Conservation (phyloP, 345 rosid genomes). For the Pugionium dolabratum region DNA sequence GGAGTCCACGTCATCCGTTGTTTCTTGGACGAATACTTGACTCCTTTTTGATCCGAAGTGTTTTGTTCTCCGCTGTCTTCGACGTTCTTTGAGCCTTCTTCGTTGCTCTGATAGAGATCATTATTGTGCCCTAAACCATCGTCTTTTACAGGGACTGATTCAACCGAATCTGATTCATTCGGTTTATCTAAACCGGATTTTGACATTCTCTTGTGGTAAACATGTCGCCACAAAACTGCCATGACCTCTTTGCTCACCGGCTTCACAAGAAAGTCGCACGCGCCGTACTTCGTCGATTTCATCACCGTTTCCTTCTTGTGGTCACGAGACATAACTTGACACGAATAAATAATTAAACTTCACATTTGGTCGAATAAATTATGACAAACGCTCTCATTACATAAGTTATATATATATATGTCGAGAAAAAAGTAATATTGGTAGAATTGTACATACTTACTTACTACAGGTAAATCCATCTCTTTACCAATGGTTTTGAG, state of each 20-base stretch:
- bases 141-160: neutral
- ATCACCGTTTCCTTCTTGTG: slow-evolving; percentile 16
- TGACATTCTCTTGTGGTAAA: slow-evolving; percentile 15
- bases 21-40: slow-evolving; percentile 13
- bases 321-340: slow-evolving; percentile 32
- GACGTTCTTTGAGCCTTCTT: slow-evolving; percentile 14
- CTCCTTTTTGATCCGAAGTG: slow-evolving; percentile 1
- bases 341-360: neutral
- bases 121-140: neutral
- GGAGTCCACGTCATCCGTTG: slow-evolving; percentile 31
- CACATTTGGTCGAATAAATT: neutral
- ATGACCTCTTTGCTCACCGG: slow-evolving; percentile 26
- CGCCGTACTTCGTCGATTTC: slow-evolving; percentile 20
- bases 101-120: slow-evolving; percentile 10
- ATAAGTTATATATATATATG: neutral
- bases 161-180: neutral
- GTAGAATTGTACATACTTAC: slow-evolving; percentile 19
- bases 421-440: neutral
- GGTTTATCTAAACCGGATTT: slow-evolving; percentile 15
- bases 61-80: neutral
- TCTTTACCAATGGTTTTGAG: slow-evolving; percentile 18
- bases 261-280: slow-evolving; percentile 35
- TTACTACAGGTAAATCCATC: slow-evolving; percentile 32
- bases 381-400: neutral
- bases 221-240: slow-evolving; percentile 34